phyloP scores from a whole-genome alignment of 768 basidiomycete species.

The Hemileccinum impolitum region DNA sequence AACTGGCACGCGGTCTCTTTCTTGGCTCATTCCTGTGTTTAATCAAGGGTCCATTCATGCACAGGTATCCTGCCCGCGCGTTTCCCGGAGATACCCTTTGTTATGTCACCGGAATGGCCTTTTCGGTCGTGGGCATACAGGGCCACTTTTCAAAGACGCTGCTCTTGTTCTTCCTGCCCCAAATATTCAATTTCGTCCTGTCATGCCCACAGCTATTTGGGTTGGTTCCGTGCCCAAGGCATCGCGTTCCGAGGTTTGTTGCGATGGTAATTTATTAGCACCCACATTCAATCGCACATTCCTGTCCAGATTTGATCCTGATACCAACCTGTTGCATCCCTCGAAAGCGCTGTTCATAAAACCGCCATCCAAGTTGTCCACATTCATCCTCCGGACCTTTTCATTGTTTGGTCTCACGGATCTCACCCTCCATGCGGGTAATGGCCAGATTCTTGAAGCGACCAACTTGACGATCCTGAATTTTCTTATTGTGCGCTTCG shows the following conservation, averaged over 20 bases:
- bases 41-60: neutral
- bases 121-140: conserved; percentile 95
- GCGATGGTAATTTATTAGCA: neutral
- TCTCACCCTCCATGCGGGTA: conserved; percentile 52
- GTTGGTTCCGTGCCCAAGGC: conserved; percentile 89
- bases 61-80: conserved; percentile 91
- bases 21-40: neutral
- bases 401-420: conserved; percentile 63
- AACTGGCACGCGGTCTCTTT: conserved; percentile 69
- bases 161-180: conserved; percentile 94
- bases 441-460: conserved; percentile 58
- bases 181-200: conserved; percentile 95
- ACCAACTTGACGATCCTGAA: conserved; percentile 94
- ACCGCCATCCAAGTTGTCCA: conserved; percentile 54
- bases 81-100: conserved; percentile 98
- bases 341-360: conserved; percentile 62
- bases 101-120: conserved; percentile 98
- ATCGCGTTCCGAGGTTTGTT: conserved; percentile 83
- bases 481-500: conserved; percentile 72
- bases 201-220: conserved; percentile 95
- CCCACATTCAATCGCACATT: neutral
- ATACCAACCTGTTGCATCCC: conserved; percentile 75
- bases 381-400: conserved; percentile 55
- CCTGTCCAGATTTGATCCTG: conserved; percentile 59
- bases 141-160: conserved; percentile 97